A percentile compares a stretch with the other conserved stretches of the same genome.
phyloP scores from a whole-genome alignment of 768 basidiomycete genomes.

The Pisolithus marmoratus region DNA sequence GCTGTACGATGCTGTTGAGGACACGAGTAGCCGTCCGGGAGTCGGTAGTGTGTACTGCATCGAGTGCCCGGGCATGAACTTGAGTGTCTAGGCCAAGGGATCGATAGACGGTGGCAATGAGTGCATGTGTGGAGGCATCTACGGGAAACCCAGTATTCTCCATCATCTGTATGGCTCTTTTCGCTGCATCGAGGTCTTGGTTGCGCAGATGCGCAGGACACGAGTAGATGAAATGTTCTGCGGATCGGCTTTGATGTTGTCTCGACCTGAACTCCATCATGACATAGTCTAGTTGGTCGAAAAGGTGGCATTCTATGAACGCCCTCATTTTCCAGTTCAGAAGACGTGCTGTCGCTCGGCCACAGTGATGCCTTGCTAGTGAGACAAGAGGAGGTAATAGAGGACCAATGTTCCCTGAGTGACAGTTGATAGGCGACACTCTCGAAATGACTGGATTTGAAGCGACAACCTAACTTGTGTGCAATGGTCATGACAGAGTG shows the following conservation, averaged over 20 bases:
- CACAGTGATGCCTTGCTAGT: slow-evolving; percentile 44
- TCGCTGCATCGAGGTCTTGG: slow-evolving; percentile 52
- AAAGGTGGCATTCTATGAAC: slow-evolving; percentile 48
- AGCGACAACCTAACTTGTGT: slow-evolving; percentile 40
- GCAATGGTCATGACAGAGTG: slow-evolving; percentile 44
- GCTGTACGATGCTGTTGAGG: slow-evolving; percentile 66
- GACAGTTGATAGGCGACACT: slow-evolving; percentile 46
- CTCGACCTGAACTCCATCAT: slow-evolving; percentile 46
- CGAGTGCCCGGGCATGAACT: slow-evolving; percentile 48
- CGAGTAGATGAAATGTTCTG: slow-evolving; percentile 63
- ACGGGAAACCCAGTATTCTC: slow-evolving; percentile 45
- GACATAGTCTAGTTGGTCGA: slow-evolving; percentile 37
- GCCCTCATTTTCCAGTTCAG: slow-evolving; percentile 70
- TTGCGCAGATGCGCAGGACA: slow-evolving; percentile 68
- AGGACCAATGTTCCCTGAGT: slow-evolving; percentile 41
- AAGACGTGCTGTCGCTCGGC: slow-evolving; percentile 46
- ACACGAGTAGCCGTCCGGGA: slow-evolving; percentile 40
- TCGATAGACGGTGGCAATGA: slow-evolving; percentile 55
- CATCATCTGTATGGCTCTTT: slow-evolving; percentile 52
- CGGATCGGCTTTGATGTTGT: slow-evolving; percentile 45
- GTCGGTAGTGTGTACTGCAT: slow-evolving; percentile 38
- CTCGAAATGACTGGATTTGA: slow-evolving; percentile 57
- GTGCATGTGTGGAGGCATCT: slow-evolving; percentile 53
- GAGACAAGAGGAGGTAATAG: slow-evolving; percentile 43
- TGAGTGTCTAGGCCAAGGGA: slow-evolving; percentile 51